These are phyloP conservation scores for Claviceps cyperi DNA, from an alignment of 2,329 filamentous ascomycete genomes.

Conservation along the genomic window DNA sequence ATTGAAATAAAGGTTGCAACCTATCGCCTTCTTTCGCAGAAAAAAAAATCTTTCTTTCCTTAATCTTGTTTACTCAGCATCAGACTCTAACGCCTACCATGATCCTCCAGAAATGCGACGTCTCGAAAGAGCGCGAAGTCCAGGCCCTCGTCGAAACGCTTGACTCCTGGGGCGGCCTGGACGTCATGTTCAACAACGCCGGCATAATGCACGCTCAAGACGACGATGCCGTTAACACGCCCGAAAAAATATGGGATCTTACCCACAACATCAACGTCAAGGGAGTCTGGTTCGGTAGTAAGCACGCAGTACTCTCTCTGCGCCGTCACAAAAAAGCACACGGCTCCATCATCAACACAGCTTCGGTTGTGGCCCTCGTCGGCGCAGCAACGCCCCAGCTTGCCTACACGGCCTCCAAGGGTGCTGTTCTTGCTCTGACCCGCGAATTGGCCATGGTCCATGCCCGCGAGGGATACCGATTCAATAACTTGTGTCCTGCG, in stretches of 20 bases:
- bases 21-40: neutral
- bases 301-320: constrained; percentile 74
- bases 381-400: constrained; percentile 79
- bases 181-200: constrained; percentile 94
- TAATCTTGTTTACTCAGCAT: neutral
- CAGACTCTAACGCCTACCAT: neutral
- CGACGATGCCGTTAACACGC: constrained; percentile 66
- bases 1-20: constrained; percentile 41
- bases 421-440: constrained; percentile 79
- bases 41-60: neutral
- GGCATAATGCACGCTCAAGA: constrained; percentile 88
- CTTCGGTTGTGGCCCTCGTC: constrained; percentile 75
- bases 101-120: constrained; percentile 41
- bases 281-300: constrained; percentile 93
- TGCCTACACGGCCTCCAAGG: constrained; percentile 89
- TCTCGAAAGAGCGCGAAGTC: constrained; percentile 72
- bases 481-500: constrained; percentile 82
- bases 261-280: constrained; percentile 94
- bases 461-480: constrained; percentile 74
- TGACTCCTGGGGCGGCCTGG: constrained; percentile 75
- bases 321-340: constrained; percentile 65
- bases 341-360: constrained; percentile 83
- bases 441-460: constrained; percentile 86
- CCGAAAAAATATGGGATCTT: constrained; percentile 85
- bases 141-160: constrained; percentile 58